These are phyloP conservation scores for Trichophyton mentagrophytes DNA, from an alignment of 2,329 filamentous ascomycete genomes.

Conservation along the genomic window DNA sequence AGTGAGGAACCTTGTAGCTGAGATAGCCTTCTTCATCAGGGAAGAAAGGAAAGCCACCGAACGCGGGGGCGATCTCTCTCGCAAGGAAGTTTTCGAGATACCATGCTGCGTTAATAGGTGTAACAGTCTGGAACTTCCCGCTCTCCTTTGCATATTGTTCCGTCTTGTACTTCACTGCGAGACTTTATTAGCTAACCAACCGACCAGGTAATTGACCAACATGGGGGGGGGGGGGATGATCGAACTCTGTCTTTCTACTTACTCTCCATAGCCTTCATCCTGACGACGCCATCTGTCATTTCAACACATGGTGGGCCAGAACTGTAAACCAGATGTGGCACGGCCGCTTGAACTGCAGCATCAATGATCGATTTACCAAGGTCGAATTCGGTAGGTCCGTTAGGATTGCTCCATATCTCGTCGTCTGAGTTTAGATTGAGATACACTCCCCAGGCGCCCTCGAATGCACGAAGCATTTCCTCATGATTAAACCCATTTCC, in stretches of 20 bases:
- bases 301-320: background rate
- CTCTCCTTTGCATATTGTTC: constrained; percentile 26
- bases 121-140: constrained; percentile 25
- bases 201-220: no score
- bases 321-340: no score
- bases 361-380: background rate
- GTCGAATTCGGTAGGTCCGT: background rate
- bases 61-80: constrained; percentile 22
- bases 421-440: constrained; percentile 16
- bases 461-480: constrained; percentile 17
- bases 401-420: background rate
- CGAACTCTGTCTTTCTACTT: background rate
- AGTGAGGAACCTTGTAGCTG: constrained; percentile 26
- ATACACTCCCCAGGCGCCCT: constrained; percentile 16
- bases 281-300: background rate
- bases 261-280: background rate
- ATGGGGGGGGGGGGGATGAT: background rate
- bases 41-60: constrained; percentile 32
- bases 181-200: background rate
- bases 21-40: constrained; percentile 27
- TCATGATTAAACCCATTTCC: constrained; percentile 14
- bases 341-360: no score
- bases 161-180: constrained; percentile 28
- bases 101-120: constrained; percentile 30
- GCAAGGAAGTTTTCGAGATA: constrained; percentile 34